phyloP scores from a whole-genome alignment of 306 rosid genomes.

The Dryas alaskensis region DNA sequence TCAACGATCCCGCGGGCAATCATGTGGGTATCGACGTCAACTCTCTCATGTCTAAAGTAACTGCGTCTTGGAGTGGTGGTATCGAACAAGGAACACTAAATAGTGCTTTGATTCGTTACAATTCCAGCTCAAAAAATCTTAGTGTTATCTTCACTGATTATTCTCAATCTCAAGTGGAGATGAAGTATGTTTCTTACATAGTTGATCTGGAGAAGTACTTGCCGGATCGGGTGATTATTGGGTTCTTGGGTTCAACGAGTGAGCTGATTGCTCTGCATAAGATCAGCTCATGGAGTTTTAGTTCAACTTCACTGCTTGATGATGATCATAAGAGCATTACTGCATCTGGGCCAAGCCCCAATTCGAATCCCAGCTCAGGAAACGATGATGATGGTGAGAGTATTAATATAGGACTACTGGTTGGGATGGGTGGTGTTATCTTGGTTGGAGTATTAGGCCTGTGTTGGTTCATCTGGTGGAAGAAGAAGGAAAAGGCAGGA shows the following conservation, averaged over 20 bases:
- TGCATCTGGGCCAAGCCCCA: not conserved
- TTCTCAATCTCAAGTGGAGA: not conserved
- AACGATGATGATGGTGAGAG: not conserved
- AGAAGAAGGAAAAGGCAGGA: conserved; percentile 16
- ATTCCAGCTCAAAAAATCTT: not conserved
- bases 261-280: not conserved
- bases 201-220: not conserved
- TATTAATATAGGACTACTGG: not conserved
- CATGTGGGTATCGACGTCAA: conserved; percentile 50
- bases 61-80: not conserved
- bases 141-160: conserved; percentile 25
- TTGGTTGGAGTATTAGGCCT: not conserved
- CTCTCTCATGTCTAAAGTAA: conserved; percentile 31
- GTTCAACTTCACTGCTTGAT: not conserved
- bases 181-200: not conserved
- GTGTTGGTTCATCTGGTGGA: conserved; percentile 5
- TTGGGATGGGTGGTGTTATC: not conserved
- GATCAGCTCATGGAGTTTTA: not conserved
- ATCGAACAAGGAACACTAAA: not conserved
- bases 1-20: conserved; percentile 24
- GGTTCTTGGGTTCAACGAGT: conserved; percentile 25
- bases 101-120: not conserved
- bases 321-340: not conserved
- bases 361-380: not conserved
- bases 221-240: conserved; percentile 19